Evolutionary conservation across 495 filamentous ascomycete species (phyloP).

Genomic region (Penicillium samsonianum): DNA sequence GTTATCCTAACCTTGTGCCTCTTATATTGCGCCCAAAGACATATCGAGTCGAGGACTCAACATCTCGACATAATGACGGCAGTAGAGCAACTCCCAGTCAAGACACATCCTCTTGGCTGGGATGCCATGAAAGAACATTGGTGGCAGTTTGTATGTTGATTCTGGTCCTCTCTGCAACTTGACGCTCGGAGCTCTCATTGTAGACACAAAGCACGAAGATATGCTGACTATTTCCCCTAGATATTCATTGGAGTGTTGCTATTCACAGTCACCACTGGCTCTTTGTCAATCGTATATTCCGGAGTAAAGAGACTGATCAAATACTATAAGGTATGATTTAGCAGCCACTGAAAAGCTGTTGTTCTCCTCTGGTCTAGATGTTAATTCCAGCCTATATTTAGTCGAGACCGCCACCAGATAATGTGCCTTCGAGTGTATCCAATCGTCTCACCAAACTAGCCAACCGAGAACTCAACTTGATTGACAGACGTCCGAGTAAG

Average conservation of each 20-base stretch:
- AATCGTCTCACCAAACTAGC: conserved; percentile 32
- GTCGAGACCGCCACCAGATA: conserved; percentile 31
- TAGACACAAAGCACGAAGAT: not conserved
- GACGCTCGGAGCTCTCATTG: not conserved
- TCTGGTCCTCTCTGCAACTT: conserved; percentile 11
- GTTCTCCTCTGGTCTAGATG: not conserved
- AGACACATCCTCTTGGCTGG: conserved; percentile 37
- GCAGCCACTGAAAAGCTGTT: not conserved
- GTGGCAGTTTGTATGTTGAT: conserved; percentile 47
- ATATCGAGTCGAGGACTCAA: conserved; percentile 1
- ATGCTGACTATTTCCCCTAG: conserved; percentile 27
- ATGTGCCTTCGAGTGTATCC: conserved; percentile 31
- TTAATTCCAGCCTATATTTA: conserved; percentile 14
- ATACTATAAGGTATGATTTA: conserved; percentile 37
- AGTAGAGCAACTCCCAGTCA: conserved; percentile 30
- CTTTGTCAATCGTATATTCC: conserved; percentile 37
- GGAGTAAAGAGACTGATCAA: conserved; percentile 18
- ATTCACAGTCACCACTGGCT: conserved; percentile 34
- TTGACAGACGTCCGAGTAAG: conserved; percentile 10
- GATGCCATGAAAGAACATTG: conserved; percentile 38
- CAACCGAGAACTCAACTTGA: conserved; percentile 27
- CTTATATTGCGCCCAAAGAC: not conserved
- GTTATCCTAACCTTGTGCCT: not conserved
- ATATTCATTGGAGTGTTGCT: conserved; percentile 43
- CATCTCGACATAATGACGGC: conserved; percentile 24